These are phyloP conservation scores for Daucus carota DNA, from an alignment of 129 eudicot species.

Conservation along the genomic window DH1_v3.0 NC_030386.2:32115001-32115500, in stretches of 20 bases:
- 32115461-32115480: neutral
- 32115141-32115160: no score
- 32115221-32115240: neutral
- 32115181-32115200: no score
- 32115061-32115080: no score
- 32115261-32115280: slow-evolving; percentile 74
- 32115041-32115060: no score
- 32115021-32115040: no score
- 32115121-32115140: no score
- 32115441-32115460: neutral
- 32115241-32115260: neutral
- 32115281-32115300: slow-evolving; percentile 47
- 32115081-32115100: no score
- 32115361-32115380: slow-evolving; percentile 89
- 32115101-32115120: no score
- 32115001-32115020: no score
- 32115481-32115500: neutral
- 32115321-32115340: slow-evolving; percentile 63
- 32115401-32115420: neutral
- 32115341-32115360: slow-evolving; percentile 80
- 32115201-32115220: neutral
- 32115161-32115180: no score
- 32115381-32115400: slow-evolving; percentile 64
- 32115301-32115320: slow-evolving; percentile 70
- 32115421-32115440: no score